Evolutionary conservation across 2,329 filamentous ascomycete genomes (phyloP).

Genomic region (Hypoxylon sp.): DNA sequence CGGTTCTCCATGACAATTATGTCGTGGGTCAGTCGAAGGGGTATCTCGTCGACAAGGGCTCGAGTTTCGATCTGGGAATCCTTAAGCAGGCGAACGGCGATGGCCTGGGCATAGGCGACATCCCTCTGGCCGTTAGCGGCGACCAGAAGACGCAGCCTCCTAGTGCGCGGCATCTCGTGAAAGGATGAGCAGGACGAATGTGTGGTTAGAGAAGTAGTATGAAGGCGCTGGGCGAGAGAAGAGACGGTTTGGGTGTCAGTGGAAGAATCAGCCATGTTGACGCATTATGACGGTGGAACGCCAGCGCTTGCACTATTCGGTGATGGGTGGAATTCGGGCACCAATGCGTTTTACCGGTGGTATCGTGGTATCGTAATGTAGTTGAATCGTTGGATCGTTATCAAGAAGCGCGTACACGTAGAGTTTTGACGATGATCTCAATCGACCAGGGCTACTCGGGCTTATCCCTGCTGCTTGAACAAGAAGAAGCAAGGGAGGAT

Average conservation of each 20-base stretch:
- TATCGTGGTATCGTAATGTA: constrained; percentile 11
- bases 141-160: constrained; percentile 71
- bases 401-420: constrained; percentile 20
- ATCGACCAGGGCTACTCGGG: constrained; percentile 9
- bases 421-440: constrained; percentile 32
- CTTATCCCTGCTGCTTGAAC: constrained; percentile 26
- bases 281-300: constrained; percentile 40
- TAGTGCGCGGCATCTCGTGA: constrained; percentile 56
- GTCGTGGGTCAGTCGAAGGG: constrained; percentile 72
- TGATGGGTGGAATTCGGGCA: constrained; percentile 25
- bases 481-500: constrained; percentile 21
- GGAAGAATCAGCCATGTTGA: constrained; percentile 41
- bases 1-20: constrained; percentile 71
- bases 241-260: constrained; percentile 25
- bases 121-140: constrained; percentile 75
- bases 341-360: constrained; percentile 31
- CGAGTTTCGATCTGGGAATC: constrained; percentile 71
- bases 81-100: constrained; percentile 76
- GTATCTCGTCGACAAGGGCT: constrained; percentile 74
- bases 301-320: constrained; percentile 8
- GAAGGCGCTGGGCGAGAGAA: constrained; percentile 24
- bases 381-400: no score
- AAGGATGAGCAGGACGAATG: constrained; percentile 52
- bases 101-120: constrained; percentile 73
- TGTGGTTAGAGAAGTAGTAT: constrained; percentile 37